Evolutionary conservation across 2,329 filamentous ascomycete genomes (phyloP).

Genomic region (Phaeosphaeriaceae sp.): DNA sequence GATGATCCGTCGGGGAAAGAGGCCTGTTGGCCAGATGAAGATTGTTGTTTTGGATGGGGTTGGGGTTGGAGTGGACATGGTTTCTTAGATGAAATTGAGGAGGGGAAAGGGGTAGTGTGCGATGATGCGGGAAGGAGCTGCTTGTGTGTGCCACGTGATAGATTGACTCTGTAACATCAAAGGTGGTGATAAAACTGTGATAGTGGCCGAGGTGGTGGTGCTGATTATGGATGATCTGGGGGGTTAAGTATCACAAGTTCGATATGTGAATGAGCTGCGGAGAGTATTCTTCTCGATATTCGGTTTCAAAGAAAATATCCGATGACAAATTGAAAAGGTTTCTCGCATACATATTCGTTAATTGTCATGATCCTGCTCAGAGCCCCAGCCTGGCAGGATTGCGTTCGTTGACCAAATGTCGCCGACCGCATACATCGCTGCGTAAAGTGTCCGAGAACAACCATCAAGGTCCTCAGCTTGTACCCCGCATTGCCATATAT

Average conservation of each 20-base stretch:
- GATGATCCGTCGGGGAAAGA: constrained; percentile 27
- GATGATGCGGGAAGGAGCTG: too few species aligned
- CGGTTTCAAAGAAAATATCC: too few species aligned
- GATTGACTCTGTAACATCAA: too few species aligned
- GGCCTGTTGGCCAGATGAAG: constrained; percentile 28
- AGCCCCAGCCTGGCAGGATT: background rate
- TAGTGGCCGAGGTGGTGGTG: too few species aligned
- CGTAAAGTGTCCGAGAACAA: background rate
- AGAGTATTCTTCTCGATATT: too few species aligned
- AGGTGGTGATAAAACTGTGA: too few species aligned
- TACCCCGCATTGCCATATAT: background rate
- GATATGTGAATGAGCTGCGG: too few species aligned
- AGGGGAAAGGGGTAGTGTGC: too few species aligned
- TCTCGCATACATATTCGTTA: background rate
- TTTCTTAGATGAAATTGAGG: too few species aligned
- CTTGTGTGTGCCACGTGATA: too few species aligned
- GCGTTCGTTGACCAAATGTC: background rate
- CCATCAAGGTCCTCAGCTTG: background rate
- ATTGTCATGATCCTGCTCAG: background rate
- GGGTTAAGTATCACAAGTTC: too few species aligned
- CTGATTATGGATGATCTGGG: too few species aligned
- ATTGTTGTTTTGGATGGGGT: constrained; percentile 15
- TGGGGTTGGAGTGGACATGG: background rate
- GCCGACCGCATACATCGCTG: background rate
- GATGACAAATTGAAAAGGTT: background rate